Evolutionary conservation across 2,329 filamentous ascomycete genomes (phyloP), one percentile per base, ranked within the genome.

Genomic region (Talaromyces sp.): DNA sequence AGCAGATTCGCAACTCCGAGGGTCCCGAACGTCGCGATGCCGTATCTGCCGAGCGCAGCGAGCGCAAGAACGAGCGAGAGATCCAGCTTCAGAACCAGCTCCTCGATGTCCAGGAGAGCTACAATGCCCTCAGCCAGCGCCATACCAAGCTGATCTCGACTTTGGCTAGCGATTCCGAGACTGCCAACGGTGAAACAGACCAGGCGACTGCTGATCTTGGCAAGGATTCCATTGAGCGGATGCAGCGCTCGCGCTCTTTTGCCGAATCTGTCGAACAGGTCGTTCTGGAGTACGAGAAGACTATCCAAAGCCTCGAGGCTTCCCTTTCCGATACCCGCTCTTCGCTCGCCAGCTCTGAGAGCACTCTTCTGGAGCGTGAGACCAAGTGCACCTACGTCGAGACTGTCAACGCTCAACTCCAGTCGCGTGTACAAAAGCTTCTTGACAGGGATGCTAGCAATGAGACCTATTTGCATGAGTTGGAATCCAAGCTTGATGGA

Each of bases 231-330:
- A 87, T 91, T 20, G 92, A 97, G 70, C 84, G 94, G 48, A 77
- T 97, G 59, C 95, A 97, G 70, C 87, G 94, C 36, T 99, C 95
- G 16, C 96, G 95, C 70, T 95, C 90, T 0, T 97, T 99, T 69
- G 92, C 93, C 1, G 89, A 96, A 69, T 93, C 93, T 24, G 93
- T 99, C 17, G 94, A 99, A 67, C 90, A 96, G 67, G 91, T 99
- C 19, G 91, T 99, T 3, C 78, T 97, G 44, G 94, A 99, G 74
- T 99, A 99, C 69, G 95, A 99, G 72, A 97, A 96, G 80, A 99
- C 95, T 0, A 99, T 99, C 45, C 92, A 97, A 70, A 88, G 85
- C 48, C 82, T 99, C 14, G 94, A 99, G 72, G 86, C 91, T 46
- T 97, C 92, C 1, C 83, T 99, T 13, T 92, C 92, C 0, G 94